phyloP scores from a whole-genome alignment of 352 stramenopile species.

The Peronospora belbahrii region DNA sequence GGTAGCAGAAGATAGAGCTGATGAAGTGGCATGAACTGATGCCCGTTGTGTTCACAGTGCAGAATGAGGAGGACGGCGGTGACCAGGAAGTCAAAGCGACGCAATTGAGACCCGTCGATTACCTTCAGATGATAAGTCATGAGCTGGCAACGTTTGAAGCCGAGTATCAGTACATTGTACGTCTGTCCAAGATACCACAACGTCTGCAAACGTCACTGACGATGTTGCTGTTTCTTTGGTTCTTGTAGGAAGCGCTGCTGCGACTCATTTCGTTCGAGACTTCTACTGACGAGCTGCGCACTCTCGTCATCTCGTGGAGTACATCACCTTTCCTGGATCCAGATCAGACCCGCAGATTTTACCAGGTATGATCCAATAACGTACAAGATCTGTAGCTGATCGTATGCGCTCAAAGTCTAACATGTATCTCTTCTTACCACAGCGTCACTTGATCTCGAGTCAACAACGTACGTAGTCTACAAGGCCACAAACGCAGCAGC shows the following conservation, averaged over 20 bases:
- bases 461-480: slow-evolving; percentile 6
- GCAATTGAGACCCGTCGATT: slow-evolving; percentile 43
- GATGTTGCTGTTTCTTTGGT: not conserved
- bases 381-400: not conserved
- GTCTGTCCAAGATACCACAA: slow-evolving; percentile 5
- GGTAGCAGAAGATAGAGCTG: not conserved
- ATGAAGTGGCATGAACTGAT: not conserved
- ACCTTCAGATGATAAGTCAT: slow-evolving; percentile 61
- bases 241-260: slow-evolving; percentile 48
- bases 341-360: slow-evolving; percentile 35
- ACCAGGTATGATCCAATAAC: slow-evolving; percentile 29
- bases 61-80: not conserved
- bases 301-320: slow-evolving; percentile 76
- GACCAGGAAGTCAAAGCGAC: slow-evolving; percentile 9
- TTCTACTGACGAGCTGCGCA: slow-evolving; percentile 58
- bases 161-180: slow-evolving; percentile 77
- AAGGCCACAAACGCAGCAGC: not conserved
- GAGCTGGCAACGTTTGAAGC: slow-evolving; percentile 67
- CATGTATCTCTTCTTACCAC: not conserved
- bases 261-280: slow-evolving; percentile 61
- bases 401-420: not conserved
- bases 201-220: not conserved
- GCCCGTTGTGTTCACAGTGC: slow-evolving; percentile 8
- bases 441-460: slow-evolving; percentile 39
- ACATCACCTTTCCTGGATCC: slow-evolving; percentile 72